Percentiles rank a stretch among this genome's conserved stretches.
phyloP scores from a whole-genome alignment of 2,329 filamentous ascomycete genomes.

The Fusarium anthophilum region DNA sequence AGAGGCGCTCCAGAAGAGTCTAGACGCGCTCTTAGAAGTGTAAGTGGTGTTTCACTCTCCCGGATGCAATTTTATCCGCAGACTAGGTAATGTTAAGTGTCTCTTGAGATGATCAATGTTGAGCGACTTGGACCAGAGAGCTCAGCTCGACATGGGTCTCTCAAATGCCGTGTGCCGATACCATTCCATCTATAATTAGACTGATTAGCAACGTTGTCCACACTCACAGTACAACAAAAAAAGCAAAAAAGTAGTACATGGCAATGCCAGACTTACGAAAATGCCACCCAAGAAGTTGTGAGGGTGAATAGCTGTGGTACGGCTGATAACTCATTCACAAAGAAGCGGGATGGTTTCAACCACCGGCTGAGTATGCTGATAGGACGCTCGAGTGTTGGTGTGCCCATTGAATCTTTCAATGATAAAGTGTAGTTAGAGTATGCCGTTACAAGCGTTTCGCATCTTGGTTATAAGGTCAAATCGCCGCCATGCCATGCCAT shows the following conservation, averaged over 20 bases:
- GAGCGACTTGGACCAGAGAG: not conserved
- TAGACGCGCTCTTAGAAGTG: conserved; percentile 17
- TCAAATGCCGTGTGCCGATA: not conserved
- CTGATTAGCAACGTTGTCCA: not conserved
- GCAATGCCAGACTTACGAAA: not conserved
- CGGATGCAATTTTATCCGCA: conserved; percentile 18
- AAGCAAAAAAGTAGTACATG: not conserved
- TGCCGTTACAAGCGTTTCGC: not conserved
- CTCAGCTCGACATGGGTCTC: conserved; percentile 16
- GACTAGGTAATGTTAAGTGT: not conserved
- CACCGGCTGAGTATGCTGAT: not conserved
- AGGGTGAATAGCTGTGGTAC: not conserved
- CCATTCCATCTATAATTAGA: not conserved
- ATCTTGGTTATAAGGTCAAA: not conserved
- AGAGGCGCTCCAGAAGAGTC: conserved; percentile 34
- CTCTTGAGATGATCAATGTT: not conserved
- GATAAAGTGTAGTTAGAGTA: not conserved
- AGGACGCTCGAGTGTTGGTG: not conserved
- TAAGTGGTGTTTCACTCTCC: not conserved
- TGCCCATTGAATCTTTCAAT: not conserved
- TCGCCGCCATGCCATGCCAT: not conserved
- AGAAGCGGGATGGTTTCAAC: not conserved
- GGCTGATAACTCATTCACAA: not conserved
- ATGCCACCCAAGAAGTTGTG: not conserved
- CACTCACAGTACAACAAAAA: not conserved